These are phyloP conservation scores for Lachancea thermotolerans DNA, from an alignment of 805 yeast genomes.

Conservation along the genomic window DNA sequence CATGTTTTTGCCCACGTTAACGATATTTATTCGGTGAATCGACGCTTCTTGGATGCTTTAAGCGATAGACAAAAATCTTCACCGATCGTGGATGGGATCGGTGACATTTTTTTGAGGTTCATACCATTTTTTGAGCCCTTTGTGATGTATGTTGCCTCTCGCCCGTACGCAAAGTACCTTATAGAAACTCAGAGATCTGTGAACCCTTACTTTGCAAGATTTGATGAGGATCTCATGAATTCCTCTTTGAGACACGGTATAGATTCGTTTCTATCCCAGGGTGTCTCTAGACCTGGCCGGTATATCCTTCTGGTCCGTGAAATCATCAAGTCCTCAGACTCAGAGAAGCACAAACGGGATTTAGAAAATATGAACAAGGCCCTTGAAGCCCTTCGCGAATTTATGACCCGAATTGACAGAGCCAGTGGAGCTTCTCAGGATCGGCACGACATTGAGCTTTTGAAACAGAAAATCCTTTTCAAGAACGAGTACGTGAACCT, in stretches of 20 bases:
- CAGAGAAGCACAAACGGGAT: conserved; percentile 53
- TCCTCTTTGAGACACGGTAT: conserved; percentile 54
- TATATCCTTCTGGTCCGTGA: conserved; percentile 81
- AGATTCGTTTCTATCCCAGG: conserved; percentile 88
- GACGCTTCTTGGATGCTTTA: conserved; percentile 81
- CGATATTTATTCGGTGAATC: conserved; percentile 79
- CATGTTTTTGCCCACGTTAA: conserved; percentile 86
- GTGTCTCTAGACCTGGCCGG: conserved; percentile 92
- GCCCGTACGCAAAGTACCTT: conserved; percentile 91
- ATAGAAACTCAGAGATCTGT: conserved; percentile 89
- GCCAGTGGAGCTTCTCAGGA: conserved; percentile 94
- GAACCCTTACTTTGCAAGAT: conserved; percentile 86
- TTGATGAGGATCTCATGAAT: conserved; percentile 83
- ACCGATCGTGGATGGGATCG: conserved; percentile 78
- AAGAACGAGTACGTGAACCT: conserved; percentile 81
- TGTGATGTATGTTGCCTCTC: conserved; percentile 87
- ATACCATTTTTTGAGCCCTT: conserved; percentile 89
- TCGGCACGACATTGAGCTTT: conserved; percentile 78
- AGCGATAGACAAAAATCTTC: conserved; percentile 79
- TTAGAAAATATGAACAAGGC: conserved; percentile 55
- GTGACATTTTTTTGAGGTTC: conserved; percentile 78
- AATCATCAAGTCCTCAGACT: conserved; percentile 77
- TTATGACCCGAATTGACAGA: conserved; percentile 63
- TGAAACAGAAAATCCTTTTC: conserved; percentile 78
- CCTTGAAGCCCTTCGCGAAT: conserved; percentile 63